These are phyloP conservation scores for Citrullus colocynthis DNA, from an alignment of 306 rosid genomes.

Conservation along the genomic window DNA sequence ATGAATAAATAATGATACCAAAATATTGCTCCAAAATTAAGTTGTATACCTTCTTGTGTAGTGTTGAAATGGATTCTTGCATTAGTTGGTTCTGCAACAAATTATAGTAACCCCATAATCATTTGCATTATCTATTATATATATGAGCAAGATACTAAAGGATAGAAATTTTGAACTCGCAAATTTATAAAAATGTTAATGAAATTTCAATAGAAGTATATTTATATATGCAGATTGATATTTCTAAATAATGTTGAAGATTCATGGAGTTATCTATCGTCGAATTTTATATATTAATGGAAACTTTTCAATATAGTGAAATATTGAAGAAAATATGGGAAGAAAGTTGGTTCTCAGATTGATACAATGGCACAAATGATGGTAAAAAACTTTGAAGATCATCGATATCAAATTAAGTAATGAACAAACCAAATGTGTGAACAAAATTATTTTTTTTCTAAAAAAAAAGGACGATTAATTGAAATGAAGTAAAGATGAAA, in stretches of 20 bases:
- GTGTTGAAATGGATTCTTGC: conserved; percentile 53
- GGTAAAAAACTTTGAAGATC: background rate
- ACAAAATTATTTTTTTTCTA: background rate
- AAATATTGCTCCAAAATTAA: background rate
- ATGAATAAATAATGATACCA: background rate
- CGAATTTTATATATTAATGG: too few relatives aligned
- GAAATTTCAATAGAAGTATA: background rate
- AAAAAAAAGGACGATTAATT: background rate
- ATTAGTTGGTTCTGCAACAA: conserved; percentile 64
- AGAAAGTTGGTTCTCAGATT: background rate
- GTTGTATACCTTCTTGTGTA: conserved; percentile 59
- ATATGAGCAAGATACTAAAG: background rate
- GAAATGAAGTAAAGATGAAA: background rate
- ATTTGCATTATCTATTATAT: background rate
- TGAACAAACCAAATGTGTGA: background rate
- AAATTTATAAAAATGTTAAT: background rate
- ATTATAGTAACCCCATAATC: background rate
- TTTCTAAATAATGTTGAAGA: background rate
- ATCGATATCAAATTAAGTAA: background rate
- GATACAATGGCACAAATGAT: background rate
- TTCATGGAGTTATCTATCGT: background rate
- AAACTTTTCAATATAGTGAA: background rate
- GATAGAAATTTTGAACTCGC: background rate
- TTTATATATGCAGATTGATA: background rate
- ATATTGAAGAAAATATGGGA: background rate